Percentiles rank a stretch among this genome's conserved stretches.
Evolutionary conservation across 2,329 filamentous ascomycete species (phyloP).

Genomic region (Cordyceps fumosorosea): DNA sequence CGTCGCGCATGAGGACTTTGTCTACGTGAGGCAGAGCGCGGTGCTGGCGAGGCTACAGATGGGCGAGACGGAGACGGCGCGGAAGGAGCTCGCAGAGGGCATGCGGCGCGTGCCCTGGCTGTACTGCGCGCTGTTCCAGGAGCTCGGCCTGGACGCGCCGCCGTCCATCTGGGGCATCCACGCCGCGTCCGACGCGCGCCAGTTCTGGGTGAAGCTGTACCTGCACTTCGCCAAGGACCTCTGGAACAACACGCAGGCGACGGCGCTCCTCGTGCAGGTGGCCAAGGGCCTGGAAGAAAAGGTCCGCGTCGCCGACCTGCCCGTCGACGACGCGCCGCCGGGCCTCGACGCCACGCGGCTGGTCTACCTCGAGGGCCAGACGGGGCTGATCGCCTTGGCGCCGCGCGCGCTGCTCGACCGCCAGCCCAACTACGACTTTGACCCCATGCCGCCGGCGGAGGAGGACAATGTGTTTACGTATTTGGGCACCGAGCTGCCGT

Average conservation of each 20-base stretch:
- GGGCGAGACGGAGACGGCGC: constrained; percentile 58
- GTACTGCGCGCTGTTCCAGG: constrained; percentile 71
- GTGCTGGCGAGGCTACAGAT: constrained; percentile 70
- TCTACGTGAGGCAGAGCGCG: constrained; percentile 70
- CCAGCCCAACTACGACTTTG: constrained; percentile 67
- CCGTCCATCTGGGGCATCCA: constrained; percentile 76
- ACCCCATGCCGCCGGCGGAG: constrained; percentile 68
- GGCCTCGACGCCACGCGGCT: constrained; percentile 60
- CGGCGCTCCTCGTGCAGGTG: constrained; percentile 61
- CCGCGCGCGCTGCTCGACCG: constrained; percentile 58
- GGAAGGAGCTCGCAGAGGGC: constrained; percentile 56
- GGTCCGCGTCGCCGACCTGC: constrained; percentile 33
- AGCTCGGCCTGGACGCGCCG: constrained; percentile 71
- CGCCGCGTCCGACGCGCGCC: constrained; percentile 47
- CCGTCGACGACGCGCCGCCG: constrained; percentile 32
- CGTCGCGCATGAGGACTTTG: constrained; percentile 34
- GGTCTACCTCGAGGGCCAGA: constrained; percentile 70
- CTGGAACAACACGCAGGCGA: constrained; percentile 75
- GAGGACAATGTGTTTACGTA: constrained; percentile 46
- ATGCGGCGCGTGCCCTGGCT: constrained; percentile 79
- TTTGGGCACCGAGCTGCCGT: constrained; percentile 36
- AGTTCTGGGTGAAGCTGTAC: constrained; percentile 70
- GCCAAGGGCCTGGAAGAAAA: constrained; percentile 45
- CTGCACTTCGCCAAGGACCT: constrained; percentile 69
- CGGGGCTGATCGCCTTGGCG: constrained; percentile 61